Base-by-base conservation (phyloP, 768 basidiomycete genomes). In the Pulveroboletus ravenelii region DNA sequence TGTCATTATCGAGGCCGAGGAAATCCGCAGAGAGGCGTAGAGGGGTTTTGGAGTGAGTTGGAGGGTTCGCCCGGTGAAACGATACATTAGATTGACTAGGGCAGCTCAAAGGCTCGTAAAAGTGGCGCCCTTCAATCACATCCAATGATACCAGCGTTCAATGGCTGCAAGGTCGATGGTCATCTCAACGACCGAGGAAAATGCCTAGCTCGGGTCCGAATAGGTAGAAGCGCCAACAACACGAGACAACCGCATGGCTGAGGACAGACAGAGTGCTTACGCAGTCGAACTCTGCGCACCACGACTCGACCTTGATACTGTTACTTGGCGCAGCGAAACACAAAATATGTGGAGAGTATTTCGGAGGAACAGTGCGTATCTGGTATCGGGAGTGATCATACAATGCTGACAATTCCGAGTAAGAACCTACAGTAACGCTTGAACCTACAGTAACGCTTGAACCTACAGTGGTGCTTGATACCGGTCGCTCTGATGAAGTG, bases 1-100 rank as follows among this genome's bases (percentile, higher is more conserved):
- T n/a, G n/a, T n/a, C n/a, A n/a, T n/a, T n/a, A n/a, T n/a, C n/a
- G 10, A 58, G 55, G 2, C 65, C 64, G 12, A 66, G 51, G 12
- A 69, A 48, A 36, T 67, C 59, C 32, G 61, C 37, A 10, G 44
- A 60, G 57, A 1, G 63, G 65, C 2, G 52, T 38, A 2, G 51
- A 30, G 18, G 55, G 45, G 32, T 23, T 44, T 52, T 6, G 51
- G 32, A 25, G 53, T 15, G 3, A 50, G 32, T 29, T 30, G 62
- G 15, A 54, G 13, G 4, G 41, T 27, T 27, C 6, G 25, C 25
- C 25, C 4, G 4, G 20, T 23, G 20, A 23, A 23, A 23, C 20
- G 25, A 27, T 4, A 6, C 25, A 27, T 27, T 4, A 27, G 25
- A 4, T 27, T 27, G 25, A 6, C 25, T 6, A 27, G 25, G 6